Conservation (phyloP, 768 basidiomycete genomes). For the Thelephora aurantiotincta region DNA sequence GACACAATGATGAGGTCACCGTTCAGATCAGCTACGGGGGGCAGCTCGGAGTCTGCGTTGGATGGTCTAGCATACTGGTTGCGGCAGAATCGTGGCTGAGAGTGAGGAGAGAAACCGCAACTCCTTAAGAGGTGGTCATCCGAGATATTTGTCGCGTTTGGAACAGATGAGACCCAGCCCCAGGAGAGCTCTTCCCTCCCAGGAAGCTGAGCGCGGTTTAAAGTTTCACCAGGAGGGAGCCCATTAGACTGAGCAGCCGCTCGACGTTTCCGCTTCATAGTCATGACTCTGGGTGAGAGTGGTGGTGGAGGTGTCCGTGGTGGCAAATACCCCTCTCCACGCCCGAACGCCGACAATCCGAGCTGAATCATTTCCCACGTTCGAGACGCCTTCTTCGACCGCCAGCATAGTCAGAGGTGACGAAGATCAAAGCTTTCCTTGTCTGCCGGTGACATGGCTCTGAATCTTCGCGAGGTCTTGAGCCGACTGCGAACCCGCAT, state of each 20-base stretch:
- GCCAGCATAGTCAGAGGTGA: too few relatives aligned
- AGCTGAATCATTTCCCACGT: too few relatives aligned
- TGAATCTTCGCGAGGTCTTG: background rate
- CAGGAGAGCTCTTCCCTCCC: slow-evolving; percentile 38
- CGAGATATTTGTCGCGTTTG: slow-evolving; percentile 42
- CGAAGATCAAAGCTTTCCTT: too few relatives aligned
- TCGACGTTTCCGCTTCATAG: slow-evolving; percentile 15
- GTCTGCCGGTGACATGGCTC: background rate
- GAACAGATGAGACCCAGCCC: slow-evolving; percentile 71
- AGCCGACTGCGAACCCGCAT: too few relatives aligned
- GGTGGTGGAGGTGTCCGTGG: background rate
- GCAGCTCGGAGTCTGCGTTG: slow-evolving; percentile 1
- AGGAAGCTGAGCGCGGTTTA: slow-evolving; percentile 43
- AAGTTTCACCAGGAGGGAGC: slow-evolving; percentile 43
- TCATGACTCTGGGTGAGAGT: slow-evolving; percentile 7
- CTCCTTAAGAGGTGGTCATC: slow-evolving; percentile 49
- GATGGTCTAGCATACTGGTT: slow-evolving; percentile 34
- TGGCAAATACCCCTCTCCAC: too few relatives aligned
- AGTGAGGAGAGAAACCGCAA: slow-evolving; percentile 49
- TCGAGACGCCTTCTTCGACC: too few relatives aligned
- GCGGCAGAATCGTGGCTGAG: slow-evolving; percentile 35
- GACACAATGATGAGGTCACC: slow-evolving; percentile 59
- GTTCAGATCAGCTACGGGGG: slow-evolving; percentile 23
- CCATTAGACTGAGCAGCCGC: slow-evolving; percentile 19
- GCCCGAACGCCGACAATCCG: too few relatives aligned